These are phyloP conservation scores for Fusarium nurragi DNA, from an alignment of 2,329 filamentous ascomycete genomes.

Conservation along the genomic window DNA sequence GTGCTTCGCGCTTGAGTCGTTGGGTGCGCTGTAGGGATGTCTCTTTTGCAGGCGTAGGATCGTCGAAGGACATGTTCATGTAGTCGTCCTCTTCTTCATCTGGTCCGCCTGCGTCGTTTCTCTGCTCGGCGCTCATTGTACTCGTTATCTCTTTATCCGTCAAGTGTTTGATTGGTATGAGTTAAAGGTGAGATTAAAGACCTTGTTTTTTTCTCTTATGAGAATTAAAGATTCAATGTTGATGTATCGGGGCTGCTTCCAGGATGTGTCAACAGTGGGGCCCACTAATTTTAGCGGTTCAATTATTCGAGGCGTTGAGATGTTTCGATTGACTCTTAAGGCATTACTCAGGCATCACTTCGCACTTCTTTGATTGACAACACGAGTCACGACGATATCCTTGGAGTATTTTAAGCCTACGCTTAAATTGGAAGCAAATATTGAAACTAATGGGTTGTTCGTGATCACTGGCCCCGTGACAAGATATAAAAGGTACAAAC, in stretches of 20 bases:
- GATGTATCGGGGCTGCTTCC: neutral
- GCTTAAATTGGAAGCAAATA: neutral
- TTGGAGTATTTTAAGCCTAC: neutral
- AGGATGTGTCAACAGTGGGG: neutral
- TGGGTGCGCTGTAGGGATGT: conserved; percentile 65
- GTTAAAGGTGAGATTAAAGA: neutral
- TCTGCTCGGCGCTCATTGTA: conserved; percentile 23
- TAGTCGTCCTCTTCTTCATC: conserved; percentile 90
- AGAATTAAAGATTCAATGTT: conserved; percentile 8
- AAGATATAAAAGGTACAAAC: neutral
- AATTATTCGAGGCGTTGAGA: neutral
- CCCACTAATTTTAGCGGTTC: conserved; percentile 18
- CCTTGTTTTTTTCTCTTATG: neutral
- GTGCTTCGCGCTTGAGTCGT: conserved; percentile 69
- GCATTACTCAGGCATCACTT: neutral
- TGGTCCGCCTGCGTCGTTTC: conserved; percentile 23
- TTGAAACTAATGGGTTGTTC: neutral
- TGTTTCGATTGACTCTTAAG: neutral
- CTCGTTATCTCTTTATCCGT: neutral
- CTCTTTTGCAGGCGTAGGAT: conserved; percentile 65
- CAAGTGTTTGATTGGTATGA: neutral
- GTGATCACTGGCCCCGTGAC: neutral
- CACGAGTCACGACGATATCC: no score
- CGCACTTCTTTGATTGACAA: neutral
- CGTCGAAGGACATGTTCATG: conserved; percentile 92